Evolutionary conservation across 805 yeast genomes (phyloP), one percentile per base, ranked within the genome.

Genomic region (Candida xiaguanensis): DNA sequence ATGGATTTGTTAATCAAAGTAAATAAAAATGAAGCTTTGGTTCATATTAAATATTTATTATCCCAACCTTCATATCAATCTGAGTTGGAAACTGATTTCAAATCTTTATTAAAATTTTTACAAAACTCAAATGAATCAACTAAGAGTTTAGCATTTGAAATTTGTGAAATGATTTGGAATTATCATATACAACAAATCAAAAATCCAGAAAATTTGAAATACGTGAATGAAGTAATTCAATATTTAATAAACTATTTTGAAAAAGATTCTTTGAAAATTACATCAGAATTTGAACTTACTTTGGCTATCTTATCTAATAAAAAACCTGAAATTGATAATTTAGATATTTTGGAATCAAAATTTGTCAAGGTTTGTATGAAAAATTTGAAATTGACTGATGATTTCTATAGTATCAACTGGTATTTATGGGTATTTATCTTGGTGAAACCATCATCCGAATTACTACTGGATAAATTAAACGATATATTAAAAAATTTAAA

Each of bases 1-100:
- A 41, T 55, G 13, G 50, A 56, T 25, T 13, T 26, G 8, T 41
- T 55, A 14, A 14, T 41, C 5, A 15, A 23, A 42, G 5, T 27
- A 28, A 29, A 35, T 9, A 37, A 34, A 19, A 27, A 33, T 12
- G 28, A 29, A 4, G 43, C 32, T 16, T 20, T 46, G 1, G 20
- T 38, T 0, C 18, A 56, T 12, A 49, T 79, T n/a, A 19, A 45
- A 3, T 72, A 70, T 40, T 46, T 79, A 9, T 53, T 79, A 20
- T 49, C 53, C 8, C 64, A 71, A 8, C 85, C 86, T 5, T 74
- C 84, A 0, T 75, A 68, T 50, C 75, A 63, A 48, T 72, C 86
- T 0, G 47, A 50, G 1, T 46, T 82, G 9, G 90, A 82, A 52
- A 52, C 59, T 0, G 64, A 75, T 31, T 48, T 66, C 22, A 34